Percentiles rank a stretch among this genome's conserved stretches.
phyloP scores from a whole-genome alignment of 306 rosid genomes.

The Acacia acuminata region DNA sequence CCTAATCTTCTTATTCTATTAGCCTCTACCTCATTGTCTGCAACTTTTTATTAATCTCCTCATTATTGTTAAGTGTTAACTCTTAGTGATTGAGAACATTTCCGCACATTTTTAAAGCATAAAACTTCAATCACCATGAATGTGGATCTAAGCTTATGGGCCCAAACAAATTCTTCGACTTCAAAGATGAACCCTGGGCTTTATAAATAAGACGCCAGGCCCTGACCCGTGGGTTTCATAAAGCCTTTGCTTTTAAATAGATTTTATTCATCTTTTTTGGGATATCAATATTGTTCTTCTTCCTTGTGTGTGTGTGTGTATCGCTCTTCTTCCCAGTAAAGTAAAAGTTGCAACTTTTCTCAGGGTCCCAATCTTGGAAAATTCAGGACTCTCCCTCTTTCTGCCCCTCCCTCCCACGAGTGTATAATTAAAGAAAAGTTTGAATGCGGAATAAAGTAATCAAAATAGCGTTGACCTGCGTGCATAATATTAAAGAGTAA shows the following conservation, averaged over 20 bases:
- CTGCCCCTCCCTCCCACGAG: background rate
- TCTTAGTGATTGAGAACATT: too few species aligned
- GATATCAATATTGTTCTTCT: background rate
- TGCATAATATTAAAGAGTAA: background rate
- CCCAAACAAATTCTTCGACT: background rate
- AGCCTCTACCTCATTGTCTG: too few species aligned
- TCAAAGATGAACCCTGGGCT: background rate
- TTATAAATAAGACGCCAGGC: background rate
- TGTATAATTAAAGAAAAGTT: background rate
- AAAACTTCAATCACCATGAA: too few species aligned
- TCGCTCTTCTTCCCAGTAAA: too few species aligned
- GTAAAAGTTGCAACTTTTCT: background rate
- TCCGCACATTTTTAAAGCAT: too few species aligned
- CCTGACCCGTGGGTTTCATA: background rate
- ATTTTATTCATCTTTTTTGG: background rate
- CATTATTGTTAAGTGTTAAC: too few species aligned
- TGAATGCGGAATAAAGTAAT: background rate
- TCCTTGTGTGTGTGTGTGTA: too few species aligned
- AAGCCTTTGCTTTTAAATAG: background rate
- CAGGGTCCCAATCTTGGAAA: background rate
- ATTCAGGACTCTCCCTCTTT: background rate
- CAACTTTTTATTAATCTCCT: too few species aligned
- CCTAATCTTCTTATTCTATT: too few species aligned
- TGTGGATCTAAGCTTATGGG: background rate
- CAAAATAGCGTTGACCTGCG: constrained; percentile 27